phyloP scores from a whole-genome alignment of 495 filamentous ascomycete species.

The Podospora pseudoanserina region DNA sequence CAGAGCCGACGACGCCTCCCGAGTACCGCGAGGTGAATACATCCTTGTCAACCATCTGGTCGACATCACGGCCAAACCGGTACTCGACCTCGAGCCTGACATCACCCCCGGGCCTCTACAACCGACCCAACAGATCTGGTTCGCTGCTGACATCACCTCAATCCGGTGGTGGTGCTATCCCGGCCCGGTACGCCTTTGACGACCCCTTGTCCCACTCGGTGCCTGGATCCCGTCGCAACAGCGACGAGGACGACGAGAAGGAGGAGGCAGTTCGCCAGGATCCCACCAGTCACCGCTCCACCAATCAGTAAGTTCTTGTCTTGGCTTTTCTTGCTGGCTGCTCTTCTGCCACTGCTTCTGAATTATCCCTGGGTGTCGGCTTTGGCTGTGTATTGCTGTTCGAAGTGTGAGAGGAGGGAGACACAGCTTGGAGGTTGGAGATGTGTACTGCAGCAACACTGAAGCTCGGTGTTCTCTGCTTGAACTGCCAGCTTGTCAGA shows the following conservation, averaged over 20 bases:
- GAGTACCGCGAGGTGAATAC: constrained; percentile 72
- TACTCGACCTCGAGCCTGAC: constrained; percentile 80
- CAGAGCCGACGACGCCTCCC: constrained; percentile 95
- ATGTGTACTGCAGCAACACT: background rate
- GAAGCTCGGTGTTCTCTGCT: no score
- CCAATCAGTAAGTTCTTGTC: constrained; percentile 56
- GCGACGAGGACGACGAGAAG: constrained; percentile 73
- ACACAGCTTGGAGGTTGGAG: background rate
- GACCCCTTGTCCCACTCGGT: constrained; percentile 76
- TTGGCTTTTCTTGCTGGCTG: background rate
- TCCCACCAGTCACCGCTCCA: constrained; percentile 63
- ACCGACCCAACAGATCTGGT: constrained; percentile 66
- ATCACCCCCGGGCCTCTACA: constrained; percentile 73
- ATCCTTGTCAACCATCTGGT: constrained; percentile 61
- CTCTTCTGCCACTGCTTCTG: background rate
- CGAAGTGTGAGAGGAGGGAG: background rate
- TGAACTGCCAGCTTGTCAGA: background rate
- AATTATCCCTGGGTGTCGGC: background rate
- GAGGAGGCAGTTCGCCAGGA: constrained; percentile 61
- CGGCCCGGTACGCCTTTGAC: constrained; percentile 48
- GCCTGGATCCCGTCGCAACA: constrained; percentile 79
- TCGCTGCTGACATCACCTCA: constrained; percentile 64
- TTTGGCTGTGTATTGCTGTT: background rate
- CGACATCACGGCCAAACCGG: constrained; percentile 66
- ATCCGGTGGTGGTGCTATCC: constrained; percentile 45